These are phyloP conservation scores for Cichorium intybus DNA, from an alignment of 140 eudicot species.

Conservation along the genomic window DNA sequence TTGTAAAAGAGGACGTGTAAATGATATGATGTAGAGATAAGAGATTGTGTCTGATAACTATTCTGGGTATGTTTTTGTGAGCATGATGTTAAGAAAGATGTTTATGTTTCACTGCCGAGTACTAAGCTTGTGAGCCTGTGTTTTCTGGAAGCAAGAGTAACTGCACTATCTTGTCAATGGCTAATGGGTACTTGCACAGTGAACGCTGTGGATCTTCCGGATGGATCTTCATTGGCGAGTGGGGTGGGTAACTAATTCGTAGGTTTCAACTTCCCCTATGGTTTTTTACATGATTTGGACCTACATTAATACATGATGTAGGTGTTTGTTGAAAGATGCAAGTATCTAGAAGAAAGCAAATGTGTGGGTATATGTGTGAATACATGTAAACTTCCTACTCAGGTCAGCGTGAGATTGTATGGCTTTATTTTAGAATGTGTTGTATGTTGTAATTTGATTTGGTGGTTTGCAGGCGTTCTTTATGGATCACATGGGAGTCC, in stretches of 20 bases:
- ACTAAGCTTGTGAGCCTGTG: constrained; percentile 17
- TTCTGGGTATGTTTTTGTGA: too few species aligned
- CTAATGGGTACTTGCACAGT: constrained; percentile 89
- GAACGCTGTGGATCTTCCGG: constrained; percentile 66
- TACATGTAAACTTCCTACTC: constrained; percentile 98
- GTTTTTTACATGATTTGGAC: background rate
- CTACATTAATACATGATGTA: constrained; percentile 23
- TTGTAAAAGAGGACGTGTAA: too few species aligned
- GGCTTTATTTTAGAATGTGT: background rate
- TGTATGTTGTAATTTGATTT: constrained; percentile 7
- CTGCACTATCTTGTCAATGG: constrained; percentile 92
- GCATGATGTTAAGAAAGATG: background rate
- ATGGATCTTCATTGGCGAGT: constrained; percentile 72
- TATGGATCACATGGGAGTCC: constrained; percentile 90
- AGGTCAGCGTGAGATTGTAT: constrained; percentile 39
- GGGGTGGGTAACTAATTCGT: constrained; percentile 52
- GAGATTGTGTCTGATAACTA: too few species aligned
- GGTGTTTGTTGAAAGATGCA: constrained; percentile 97
- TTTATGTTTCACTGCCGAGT: background rate
- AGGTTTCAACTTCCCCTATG: background rate
- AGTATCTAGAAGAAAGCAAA: constrained; percentile 92
- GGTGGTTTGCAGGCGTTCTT: constrained; percentile 49
- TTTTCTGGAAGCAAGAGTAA: constrained; percentile 79
- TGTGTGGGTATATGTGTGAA: constrained; percentile 93
- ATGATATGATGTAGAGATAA: too few species aligned